These are phyloP conservation scores for Rosa persica DNA, from an alignment of 306 rosid genomes.

Conservation along the genomic window DNA sequence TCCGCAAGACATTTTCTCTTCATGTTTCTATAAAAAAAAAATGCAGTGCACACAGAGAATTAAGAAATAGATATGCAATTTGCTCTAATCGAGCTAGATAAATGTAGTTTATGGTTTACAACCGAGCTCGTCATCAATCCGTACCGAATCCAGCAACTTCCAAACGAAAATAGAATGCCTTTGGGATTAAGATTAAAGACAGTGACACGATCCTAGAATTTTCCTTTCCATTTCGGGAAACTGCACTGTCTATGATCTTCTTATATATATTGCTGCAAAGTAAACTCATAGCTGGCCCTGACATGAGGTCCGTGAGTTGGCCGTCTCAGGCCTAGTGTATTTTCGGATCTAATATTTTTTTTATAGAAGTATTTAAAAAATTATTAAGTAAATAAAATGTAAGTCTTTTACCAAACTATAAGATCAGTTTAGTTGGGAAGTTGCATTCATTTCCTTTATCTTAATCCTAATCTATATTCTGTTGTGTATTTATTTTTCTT, in stretches of 20 bases:
- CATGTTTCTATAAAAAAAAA: neutral
- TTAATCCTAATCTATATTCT: no score
- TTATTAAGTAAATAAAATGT: no score
- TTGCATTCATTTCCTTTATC: no score
- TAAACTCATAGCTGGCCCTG: no score
- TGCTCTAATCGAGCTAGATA: neutral
- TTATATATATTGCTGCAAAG: neutral
- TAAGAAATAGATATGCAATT: neutral
- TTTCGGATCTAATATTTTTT: no score
- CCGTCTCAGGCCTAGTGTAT: no score
- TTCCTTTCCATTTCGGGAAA: neutral
- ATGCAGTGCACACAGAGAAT: neutral
- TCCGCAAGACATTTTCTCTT: slow-evolving; percentile 28
- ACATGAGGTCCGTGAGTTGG: no score
- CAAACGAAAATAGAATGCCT: neutral
- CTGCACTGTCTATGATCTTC: neutral
- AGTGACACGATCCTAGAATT: neutral
- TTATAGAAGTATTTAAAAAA: no score
- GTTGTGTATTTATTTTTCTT: no score
- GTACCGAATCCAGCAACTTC: neutral
- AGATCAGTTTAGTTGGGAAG: no score
- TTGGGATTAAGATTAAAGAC: slow-evolving; percentile 12
- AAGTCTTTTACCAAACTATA: no score
- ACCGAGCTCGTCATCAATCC: slow-evolving; percentile 13
- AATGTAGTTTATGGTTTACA: neutral